phyloP scores from a whole-genome alignment of 23 red algal genomes.

The Gracilaria vermiculophylla region DNA sequence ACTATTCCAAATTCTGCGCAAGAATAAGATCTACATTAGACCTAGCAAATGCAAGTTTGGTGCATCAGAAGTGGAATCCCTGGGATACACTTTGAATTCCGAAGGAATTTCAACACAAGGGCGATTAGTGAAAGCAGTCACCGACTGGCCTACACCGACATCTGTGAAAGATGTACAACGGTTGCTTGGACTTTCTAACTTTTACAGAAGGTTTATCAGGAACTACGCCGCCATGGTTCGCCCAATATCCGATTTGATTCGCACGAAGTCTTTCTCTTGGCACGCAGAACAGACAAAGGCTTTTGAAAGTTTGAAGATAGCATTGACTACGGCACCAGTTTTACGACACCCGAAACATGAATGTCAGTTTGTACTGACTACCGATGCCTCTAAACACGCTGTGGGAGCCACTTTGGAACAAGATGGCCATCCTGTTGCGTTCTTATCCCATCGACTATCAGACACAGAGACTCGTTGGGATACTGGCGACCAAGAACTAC shows the following conservation, averaged over 20 bases:
- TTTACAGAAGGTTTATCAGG: slow-evolving; percentile 34
- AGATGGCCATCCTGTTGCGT: slow-evolving; percentile 40
- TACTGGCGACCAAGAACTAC: background rate
- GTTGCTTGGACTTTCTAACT: slow-evolving; percentile 22
- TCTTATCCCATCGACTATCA: background rate
- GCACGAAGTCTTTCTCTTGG: background rate
- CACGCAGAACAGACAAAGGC: background rate
- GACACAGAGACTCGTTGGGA: slow-evolving; percentile 14
- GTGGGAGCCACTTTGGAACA: slow-evolving; percentile 42
- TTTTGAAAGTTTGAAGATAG: slow-evolving; percentile 21
- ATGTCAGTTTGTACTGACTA: slow-evolving; percentile 3
- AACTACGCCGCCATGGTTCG: background rate
- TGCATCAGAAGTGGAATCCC: slow-evolving; percentile 13
- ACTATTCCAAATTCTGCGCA: slow-evolving; percentile 25
- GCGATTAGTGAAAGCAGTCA: background rate
- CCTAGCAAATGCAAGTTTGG: slow-evolving; percentile 24
- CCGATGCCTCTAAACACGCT: slow-evolving; percentile 5
- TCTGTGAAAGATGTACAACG: slow-evolving; percentile 36
- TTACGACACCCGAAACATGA: background rate
- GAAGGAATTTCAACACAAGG: slow-evolving; percentile 6
- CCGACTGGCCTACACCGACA: slow-evolving; percentile 6
- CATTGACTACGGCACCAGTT: slow-evolving; percentile 9
- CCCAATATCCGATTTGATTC: slow-evolving; percentile 1
- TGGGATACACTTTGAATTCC: slow-evolving; percentile 1
- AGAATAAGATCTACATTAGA: slow-evolving; percentile 14